Evolutionary conservation across 768 basidiomycete species (phyloP).

Genomic region (Lanmaoa rubissima): DNA sequence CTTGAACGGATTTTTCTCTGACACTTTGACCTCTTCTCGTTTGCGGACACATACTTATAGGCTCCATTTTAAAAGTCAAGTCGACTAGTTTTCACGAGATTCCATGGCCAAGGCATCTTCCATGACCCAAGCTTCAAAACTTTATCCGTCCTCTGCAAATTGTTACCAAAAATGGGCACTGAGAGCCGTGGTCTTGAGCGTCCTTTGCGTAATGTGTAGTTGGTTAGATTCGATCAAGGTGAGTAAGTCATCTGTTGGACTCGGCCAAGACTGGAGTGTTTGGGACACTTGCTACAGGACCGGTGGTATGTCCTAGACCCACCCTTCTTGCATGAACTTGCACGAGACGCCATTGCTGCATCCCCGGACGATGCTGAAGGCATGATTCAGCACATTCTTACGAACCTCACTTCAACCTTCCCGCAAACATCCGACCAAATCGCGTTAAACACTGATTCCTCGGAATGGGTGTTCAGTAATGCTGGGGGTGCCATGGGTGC

Average conservation of each 20-base stretch:
- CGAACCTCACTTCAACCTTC: conserved; percentile 75
- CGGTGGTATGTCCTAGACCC: conserved; percentile 89
- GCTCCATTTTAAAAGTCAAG: not conserved
- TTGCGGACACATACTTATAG: not conserved
- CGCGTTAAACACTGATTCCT: conserved; percentile 52
- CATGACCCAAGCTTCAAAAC: not conserved
- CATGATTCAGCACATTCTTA: conserved; percentile 80
- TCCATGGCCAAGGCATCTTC: conserved; percentile 20
- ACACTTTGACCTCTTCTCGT: not conserved
- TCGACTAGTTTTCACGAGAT: not conserved
- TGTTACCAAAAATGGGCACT: conserved; percentile 34
- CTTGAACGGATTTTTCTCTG: no score
- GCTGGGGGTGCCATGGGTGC: conserved; percentile 98
- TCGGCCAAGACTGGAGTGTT: not conserved
- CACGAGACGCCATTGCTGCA: conserved; percentile 67
- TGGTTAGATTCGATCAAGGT: conserved; percentile 69
- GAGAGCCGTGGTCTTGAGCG: conserved; percentile 25
- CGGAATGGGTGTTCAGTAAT: conserved; percentile 95
- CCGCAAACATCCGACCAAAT: conserved; percentile 51
- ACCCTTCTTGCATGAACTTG: conserved; percentile 64
- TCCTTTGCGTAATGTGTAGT: conserved; percentile 38
- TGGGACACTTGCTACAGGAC: conserved; percentile 43
- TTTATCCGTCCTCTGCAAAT: not conserved
- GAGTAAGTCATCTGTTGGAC: conserved; percentile 3
- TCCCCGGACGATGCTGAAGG: conserved; percentile 62